phyloP scores from a whole-genome alignment of 2,329 filamentous ascomycete species.

The Calonectria fujianensis region DNA sequence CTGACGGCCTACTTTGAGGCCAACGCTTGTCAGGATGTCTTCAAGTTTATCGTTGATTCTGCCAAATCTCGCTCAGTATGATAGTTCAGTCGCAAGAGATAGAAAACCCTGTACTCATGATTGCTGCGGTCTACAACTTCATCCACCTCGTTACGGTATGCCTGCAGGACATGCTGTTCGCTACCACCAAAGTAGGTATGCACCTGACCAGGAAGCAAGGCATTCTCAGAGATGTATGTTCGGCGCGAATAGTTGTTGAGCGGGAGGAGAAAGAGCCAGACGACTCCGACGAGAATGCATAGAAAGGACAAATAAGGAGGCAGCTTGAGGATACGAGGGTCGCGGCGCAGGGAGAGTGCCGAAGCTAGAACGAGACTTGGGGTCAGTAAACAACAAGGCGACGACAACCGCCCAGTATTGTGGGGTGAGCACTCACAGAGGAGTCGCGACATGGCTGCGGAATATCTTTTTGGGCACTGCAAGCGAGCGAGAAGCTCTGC shows the following conservation, averaged over 20 bases:
- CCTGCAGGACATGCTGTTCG: constrained; percentile 95
- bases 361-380: constrained; percentile 65
- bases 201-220: constrained; percentile 94
- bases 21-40: constrained; percentile 84
- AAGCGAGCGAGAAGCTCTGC: constrained; percentile 14
- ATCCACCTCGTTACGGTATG: constrained; percentile 90
- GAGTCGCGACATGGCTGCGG: constrained; percentile 69
- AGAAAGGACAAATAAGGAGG: constrained; percentile 92
- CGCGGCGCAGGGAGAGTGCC: constrained; percentile 82
- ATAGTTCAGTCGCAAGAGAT: not conserved
- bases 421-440: constrained; percentile 66
- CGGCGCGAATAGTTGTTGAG: constrained; percentile 91
- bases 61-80: not conserved
- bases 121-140: constrained; percentile 73
- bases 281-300: constrained; percentile 88
- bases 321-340: constrained; percentile 87
- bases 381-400: constrained; percentile 4
- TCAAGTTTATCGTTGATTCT: constrained; percentile 83
- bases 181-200: constrained; percentile 98
- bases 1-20: constrained; percentile 91
- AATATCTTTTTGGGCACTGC: constrained; percentile 39
- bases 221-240: constrained; percentile 99
- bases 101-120: constrained; percentile 65
- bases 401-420: not conserved
- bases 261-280: constrained; percentile 93